Evolutionary conservation across 75 land plant species (phyloP), one percentile per base, ranked within the genome.

Genomic region (Picea sitchensis): DNA sequence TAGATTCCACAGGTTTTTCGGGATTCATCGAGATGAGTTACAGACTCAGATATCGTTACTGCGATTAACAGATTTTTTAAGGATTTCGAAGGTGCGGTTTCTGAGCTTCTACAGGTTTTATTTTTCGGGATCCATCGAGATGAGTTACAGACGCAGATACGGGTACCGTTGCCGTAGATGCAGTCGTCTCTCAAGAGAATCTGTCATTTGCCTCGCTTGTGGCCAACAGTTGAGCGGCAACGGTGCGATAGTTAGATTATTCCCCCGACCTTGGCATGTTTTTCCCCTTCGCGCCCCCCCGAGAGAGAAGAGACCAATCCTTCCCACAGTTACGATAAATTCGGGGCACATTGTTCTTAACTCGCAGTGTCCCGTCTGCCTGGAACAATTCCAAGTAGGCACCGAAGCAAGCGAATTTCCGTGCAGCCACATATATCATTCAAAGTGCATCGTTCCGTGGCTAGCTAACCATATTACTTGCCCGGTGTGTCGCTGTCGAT

Each of bases 251-350:
- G 12, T 51, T 9, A 51, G 56, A 51, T 9, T 9, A 51, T 51
- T 8, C 56, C 12, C 56, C 11, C 56, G 56, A 1, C 56, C 56
- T 9, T 51, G 56, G 56, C 56, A 51, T 11, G 56, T 9, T 51
- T 51, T 51, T 51, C 56, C 56, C 0, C 56, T 51, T 51, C 12
- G 57, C 23, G 0, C 12, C 58, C 11, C 36, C 7, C 23, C 64
- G 8, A 18, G n/a, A 62, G 1, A 18, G 64, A 4, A 6, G 21
- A 58, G 34, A 26, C 31, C 26, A 58, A 32, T 51, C 1, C 56
- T 95, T 94, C 96, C 96, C 8, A 90, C 89, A 13, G 44, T 95
- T 23, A 84, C 80, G 64, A 86, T 90, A 13, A 81, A 30, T 2
- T 82, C 77, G 23, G 73, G 78, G 61, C 87, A 89, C 76, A 62